Conservation (phyloP, 371 early-diverging fungal genomes). For the Capniomyces stellatus region DNA sequence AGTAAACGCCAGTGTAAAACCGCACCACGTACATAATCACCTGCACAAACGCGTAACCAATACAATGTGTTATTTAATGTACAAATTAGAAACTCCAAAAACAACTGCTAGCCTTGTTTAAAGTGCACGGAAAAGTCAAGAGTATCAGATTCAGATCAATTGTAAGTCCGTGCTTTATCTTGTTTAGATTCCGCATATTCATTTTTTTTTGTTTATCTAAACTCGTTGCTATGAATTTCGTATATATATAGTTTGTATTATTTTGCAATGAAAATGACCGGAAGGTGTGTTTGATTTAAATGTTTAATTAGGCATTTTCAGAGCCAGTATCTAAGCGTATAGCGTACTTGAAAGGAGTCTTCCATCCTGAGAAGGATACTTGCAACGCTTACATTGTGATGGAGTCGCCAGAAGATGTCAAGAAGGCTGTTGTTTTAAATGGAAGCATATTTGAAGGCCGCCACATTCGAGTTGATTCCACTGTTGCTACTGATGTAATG, state of each 20-base stretch:
- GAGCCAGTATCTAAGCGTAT: constrained; percentile 11
- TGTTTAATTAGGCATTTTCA: constrained; percentile 12
- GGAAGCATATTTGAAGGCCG: constrained; percentile 63
- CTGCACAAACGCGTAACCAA: no score
- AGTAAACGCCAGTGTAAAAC: no score
- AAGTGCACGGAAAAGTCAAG: constrained; percentile 55
- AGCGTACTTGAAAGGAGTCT: constrained; percentile 33
- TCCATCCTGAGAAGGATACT: constrained; percentile 61
- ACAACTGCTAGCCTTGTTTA: constrained; percentile 32
- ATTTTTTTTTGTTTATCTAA: background rate
- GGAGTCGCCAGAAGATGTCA: constrained; percentile 33
- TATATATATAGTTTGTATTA: no score
- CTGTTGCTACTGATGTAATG: no score
- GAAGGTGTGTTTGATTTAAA: no score
- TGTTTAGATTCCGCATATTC: background rate
- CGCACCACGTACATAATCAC: no score
- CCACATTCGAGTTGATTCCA: constrained; percentile 78
- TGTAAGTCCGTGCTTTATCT: constrained; percentile 16
- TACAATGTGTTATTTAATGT: background rate
- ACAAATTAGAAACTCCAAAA: background rate
- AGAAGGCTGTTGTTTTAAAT: constrained; percentile 47
- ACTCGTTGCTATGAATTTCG: no score
- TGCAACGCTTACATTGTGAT: constrained; percentile 82
- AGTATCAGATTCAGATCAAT: constrained; percentile 81
- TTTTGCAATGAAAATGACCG: no score